A percentile compares a stretch with the other conserved stretches of the same genome.
These are phyloP conservation scores for Rhodotorula mucilaginosa DNA, from an alignment of 1,284 basidiomycete genomes.

Conservation along the genomic window DNA sequence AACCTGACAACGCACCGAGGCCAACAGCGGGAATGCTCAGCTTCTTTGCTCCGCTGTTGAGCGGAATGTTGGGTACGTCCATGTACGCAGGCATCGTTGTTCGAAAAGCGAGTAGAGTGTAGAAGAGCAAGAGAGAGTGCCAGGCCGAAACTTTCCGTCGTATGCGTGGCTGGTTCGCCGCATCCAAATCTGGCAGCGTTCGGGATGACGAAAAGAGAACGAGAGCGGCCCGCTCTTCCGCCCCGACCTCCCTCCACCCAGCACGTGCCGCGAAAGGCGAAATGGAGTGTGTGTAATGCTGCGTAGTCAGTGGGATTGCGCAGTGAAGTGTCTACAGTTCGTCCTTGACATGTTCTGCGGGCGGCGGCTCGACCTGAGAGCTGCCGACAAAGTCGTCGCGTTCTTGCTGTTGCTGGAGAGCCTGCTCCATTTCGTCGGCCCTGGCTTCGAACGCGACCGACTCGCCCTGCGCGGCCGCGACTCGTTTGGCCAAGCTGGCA, in stretches of 20 bases:
- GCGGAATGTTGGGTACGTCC: conserved; percentile 7
- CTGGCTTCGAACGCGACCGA: conserved; percentile 12
- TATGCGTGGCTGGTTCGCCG: background rate
- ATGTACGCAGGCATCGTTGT: conserved; percentile 8
- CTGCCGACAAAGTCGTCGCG: conserved; percentile 17
- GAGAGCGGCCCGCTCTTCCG: background rate
- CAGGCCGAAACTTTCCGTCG: no score
- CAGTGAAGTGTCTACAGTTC: conserved; percentile 1
- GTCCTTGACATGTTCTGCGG: conserved; percentile 16
- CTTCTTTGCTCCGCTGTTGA: background rate
- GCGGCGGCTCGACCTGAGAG: background rate
- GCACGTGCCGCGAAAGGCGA: no score
- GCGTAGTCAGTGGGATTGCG: background rate
- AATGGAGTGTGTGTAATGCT: background rate
- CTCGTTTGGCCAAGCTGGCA: conserved; percentile 45
- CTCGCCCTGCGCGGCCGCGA: conserved; percentile 28
- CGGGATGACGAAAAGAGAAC: background rate
- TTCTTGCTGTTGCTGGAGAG: conserved; percentile 35
- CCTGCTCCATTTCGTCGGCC: conserved; percentile 39
- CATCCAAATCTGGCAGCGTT: background rate
- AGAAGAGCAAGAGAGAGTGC: background rate
- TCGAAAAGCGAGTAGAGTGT: background rate
- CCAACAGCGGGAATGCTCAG: conserved; percentile 9
- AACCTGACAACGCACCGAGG: background rate
- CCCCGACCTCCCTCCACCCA: no score